phyloP scores from a whole-genome alignment of 108 stramenopile genomes.

The Epithemia pelagica region DNA sequence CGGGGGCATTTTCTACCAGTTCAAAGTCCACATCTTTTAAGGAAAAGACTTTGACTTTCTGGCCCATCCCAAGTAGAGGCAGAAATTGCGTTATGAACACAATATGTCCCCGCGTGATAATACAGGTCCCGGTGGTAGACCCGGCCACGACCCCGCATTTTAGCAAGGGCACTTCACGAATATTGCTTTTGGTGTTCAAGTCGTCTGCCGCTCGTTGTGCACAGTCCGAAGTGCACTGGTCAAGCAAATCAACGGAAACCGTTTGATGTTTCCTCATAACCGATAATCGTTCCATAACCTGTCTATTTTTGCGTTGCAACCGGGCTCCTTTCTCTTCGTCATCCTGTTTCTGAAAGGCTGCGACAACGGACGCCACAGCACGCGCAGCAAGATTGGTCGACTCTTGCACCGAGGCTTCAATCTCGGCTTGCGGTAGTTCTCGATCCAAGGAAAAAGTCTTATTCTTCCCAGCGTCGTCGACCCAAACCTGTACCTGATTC shows the following conservation, averaged over 20 bases:
- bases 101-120: slow-evolving; percentile 52
- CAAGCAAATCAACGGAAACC: slow-evolving; percentile 41
- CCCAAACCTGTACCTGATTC: slow-evolving; percentile 38
- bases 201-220: slow-evolving; percentile 49
- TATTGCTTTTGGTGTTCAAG: slow-evolving; percentile 28
- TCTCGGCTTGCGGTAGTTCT: background rate
- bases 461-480: slow-evolving; percentile 11
- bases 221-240: slow-evolving; percentile 28
- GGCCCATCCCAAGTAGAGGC: slow-evolving; percentile 60
- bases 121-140: slow-evolving; percentile 60
- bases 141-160: slow-evolving; percentile 62
- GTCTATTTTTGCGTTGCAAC: slow-evolving; percentile 79
- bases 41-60: slow-evolving; percentile 36
- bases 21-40: slow-evolving; percentile 59
- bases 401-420: slow-evolving; percentile 4
- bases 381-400: slow-evolving; percentile 27
- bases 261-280: slow-evolving; percentile 80
- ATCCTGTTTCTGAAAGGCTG: slow-evolving; percentile 72
- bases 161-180: slow-evolving; percentile 59
- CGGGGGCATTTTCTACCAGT: slow-evolving; percentile 38
- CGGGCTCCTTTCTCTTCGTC: slow-evolving; percentile 80
- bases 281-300: slow-evolving; percentile 84
- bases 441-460: slow-evolving; percentile 4
- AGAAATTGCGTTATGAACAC: slow-evolving; percentile 58
- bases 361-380: slow-evolving; percentile 46